A percentile compares a stretch with the other conserved stretches of the same genome.
These are phyloP conservation scores for Jimgerdemannia lactiflua DNA, from an alignment of 192 early-diverging fungal genomes.

Conservation along the genomic window DNA sequence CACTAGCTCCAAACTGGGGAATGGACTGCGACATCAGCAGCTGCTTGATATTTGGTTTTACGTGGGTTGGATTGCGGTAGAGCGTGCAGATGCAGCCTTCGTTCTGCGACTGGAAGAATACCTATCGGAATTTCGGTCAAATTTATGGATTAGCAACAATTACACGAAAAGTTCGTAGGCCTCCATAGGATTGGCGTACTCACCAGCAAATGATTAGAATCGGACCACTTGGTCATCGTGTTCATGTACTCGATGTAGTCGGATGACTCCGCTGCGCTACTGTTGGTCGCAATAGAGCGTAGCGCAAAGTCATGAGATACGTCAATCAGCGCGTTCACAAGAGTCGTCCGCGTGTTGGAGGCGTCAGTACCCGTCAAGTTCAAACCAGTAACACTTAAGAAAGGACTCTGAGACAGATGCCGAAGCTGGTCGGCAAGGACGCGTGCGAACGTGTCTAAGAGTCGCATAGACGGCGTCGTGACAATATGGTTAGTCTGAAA, in stretches of 20 bases:
- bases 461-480: constrained; percentile 7
- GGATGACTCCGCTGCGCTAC: background rate
- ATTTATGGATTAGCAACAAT: background rate
- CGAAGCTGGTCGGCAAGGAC: constrained; percentile 21
- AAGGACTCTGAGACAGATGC: constrained; percentile 13
- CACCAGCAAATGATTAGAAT: constrained; percentile 19
- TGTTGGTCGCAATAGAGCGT: background rate
- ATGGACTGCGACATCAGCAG: background rate
- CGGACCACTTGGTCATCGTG: constrained; percentile 11
- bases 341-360: constrained; percentile 1
- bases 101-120: constrained; percentile 19
- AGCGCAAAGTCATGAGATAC: background rate
- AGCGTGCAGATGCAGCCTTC: constrained; percentile 13
- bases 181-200: background rate
- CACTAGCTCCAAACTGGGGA: background rate
- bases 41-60: background rate
- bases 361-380: constrained; percentile 6
- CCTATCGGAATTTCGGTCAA: background rate
- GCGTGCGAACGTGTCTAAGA: constrained; percentile 18
- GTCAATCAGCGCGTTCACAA: constrained; percentile 7
- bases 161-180: background rate
- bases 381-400: constrained; percentile 11
- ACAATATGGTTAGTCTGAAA: background rate
- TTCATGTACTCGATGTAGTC: background rate
- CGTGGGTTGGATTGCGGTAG: constrained; percentile 8